Conservation (phyloP, 192 early-diverging fungal genomes). For the Phycomyces blakesleeanus region DNA sequence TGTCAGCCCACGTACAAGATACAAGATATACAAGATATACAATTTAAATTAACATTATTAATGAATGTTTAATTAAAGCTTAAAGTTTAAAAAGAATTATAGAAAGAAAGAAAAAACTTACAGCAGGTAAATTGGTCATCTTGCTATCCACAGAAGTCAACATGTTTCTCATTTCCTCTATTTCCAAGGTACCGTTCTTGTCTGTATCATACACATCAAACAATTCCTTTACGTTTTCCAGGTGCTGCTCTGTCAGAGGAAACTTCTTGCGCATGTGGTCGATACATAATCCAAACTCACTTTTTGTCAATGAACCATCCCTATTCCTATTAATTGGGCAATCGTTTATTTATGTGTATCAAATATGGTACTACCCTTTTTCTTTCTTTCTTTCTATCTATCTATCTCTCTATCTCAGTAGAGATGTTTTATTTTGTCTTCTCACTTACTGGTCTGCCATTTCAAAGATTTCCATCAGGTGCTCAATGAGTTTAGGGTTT, state of each 20-base stretch:
- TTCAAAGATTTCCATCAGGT: conserved; percentile 43
- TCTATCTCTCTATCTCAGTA: too few relatives aligned
- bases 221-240: conserved; percentile 40
- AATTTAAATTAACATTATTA: too few relatives aligned
- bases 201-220: conserved; percentile 50
- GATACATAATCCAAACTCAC: conserved; percentile 46
- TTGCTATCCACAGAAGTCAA: conserved; percentile 51
- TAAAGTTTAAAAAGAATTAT: conserved; percentile 10
- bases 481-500: conserved; percentile 52
- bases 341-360: not conserved
- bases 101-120: conserved; percentile 27
- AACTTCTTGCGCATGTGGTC: conserved; percentile 40
- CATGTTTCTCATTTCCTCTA: conserved; percentile 47
- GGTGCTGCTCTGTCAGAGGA: conserved; percentile 51
- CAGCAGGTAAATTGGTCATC: conserved; percentile 49
- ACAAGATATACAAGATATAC: not conserved
- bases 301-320: conserved; percentile 40
- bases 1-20: too few relatives aligned
- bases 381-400: too few relatives aligned
- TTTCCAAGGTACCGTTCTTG: conserved; percentile 45
- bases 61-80: not conserved
- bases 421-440: not conserved
- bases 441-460: conserved; percentile 39
- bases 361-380: not conserved
- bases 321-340: conserved; percentile 29